These are phyloP conservation scores for Gamarada debralockiae DNA, from an alignment of 495 filamentous ascomycete genomes.

Conservation along the genomic window DNA sequence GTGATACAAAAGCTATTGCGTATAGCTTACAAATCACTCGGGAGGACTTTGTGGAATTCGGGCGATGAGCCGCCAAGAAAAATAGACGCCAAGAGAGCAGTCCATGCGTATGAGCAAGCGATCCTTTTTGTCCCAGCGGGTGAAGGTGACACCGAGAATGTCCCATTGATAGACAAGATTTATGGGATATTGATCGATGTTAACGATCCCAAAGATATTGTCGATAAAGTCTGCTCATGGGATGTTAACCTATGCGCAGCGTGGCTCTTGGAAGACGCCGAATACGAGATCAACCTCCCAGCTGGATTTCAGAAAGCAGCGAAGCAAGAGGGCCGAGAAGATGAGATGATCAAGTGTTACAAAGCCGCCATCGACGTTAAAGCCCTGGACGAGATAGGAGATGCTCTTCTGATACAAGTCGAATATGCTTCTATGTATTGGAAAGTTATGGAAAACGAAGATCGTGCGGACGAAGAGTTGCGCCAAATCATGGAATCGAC, in stretches of 20 bases:
- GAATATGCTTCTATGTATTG: not conserved
- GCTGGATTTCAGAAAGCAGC: not conserved
- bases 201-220: not conserved
- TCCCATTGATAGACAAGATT: not conserved
- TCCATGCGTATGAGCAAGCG: not conserved
- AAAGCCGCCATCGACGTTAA: not conserved
- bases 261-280: not conserved
- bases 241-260: not conserved
- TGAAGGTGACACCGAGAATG: not conserved
- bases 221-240: not conserved
- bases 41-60: not conserved
- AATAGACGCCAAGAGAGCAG: not conserved
- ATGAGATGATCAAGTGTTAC: not conserved
- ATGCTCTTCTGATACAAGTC: not conserved
- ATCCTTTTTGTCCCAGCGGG: not conserved
- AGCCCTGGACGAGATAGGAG: not conserved
- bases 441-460: not conserved
- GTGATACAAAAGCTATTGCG: not conserved
- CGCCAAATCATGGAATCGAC: not conserved
- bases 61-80: not conserved
- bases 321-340: not conserved
- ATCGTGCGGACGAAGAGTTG: not conserved
- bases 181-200: not conserved
- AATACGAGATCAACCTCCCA: not conserved
- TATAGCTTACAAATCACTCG: not conserved